Evolutionary conservation across 208 protist genomes (phyloP).

Genomic region (Trypanosoma theileri): DNA sequence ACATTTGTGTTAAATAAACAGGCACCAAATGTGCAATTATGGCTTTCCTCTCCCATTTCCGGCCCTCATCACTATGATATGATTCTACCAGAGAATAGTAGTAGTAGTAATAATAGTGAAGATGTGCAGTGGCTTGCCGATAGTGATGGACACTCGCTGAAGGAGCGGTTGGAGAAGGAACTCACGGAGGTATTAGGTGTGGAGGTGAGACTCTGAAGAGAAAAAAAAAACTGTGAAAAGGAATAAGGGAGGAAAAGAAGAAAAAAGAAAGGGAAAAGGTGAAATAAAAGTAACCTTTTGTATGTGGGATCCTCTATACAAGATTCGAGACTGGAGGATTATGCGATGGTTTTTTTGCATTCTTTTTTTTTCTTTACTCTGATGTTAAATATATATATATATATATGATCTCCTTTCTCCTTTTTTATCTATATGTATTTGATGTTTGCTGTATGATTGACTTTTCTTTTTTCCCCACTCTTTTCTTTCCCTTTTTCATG

Average conservation of each 20-base stretch:
- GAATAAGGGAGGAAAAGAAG: conserved; percentile 16
- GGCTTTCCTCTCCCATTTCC: conserved; percentile 90
- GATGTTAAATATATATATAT: too few relatives aligned
- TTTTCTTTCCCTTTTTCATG: conserved; percentile 8
- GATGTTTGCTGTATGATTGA: conserved; percentile 1
- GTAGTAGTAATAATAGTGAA: background rate
- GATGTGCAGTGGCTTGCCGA: conserved; percentile 55
- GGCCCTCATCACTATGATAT: conserved; percentile 91
- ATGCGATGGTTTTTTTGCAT: background rate
- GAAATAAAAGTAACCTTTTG: background rate
- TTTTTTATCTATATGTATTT: background rate
- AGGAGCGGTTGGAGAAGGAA: conserved; percentile 63
- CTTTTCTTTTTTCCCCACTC: conserved; percentile 23
- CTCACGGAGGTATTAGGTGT: conserved; percentile 50
- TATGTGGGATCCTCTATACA: too few relatives aligned
- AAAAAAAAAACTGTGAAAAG: conserved; percentile 7
- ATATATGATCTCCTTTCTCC: too few relatives aligned
- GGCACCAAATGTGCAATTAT: conserved; percentile 90
- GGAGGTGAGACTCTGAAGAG: conserved; percentile 34
- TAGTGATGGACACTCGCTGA: conserved; percentile 66
- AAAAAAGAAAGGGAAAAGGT: too few relatives aligned
- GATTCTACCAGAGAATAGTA: conserved; percentile 27
- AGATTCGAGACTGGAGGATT: too few relatives aligned
- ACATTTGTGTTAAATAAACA: conserved; percentile 93
- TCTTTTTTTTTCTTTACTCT: conserved; percentile 1